These are phyloP conservation scores for Laburnicola sp. DNA, from an alignment of 2,329 filamentous ascomycete genomes.

Conservation along the genomic window DNA sequence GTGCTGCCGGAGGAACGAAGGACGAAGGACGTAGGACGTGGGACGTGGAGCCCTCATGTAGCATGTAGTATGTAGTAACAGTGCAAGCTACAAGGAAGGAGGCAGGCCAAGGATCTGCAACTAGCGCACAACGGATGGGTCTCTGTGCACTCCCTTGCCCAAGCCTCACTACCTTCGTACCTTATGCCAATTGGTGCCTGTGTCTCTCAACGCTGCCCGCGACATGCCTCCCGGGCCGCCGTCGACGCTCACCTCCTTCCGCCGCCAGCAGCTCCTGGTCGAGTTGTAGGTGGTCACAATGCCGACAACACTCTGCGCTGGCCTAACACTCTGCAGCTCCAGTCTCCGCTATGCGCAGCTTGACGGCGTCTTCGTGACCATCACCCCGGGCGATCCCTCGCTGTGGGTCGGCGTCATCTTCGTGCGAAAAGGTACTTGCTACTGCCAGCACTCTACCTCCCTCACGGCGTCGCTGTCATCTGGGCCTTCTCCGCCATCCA, in stretches of 20 bases:
- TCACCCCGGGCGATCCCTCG: constrained; percentile 77
- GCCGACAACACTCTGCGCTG: constrained; percentile 18
- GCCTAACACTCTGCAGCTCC: constrained; percentile 58
- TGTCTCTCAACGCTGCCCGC: constrained; percentile 6
- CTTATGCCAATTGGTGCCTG: constrained; percentile 5
- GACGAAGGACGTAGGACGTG: constrained; percentile 33
- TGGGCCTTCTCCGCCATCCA: neutral
- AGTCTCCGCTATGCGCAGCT: constrained; percentile 81
- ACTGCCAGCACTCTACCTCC: constrained; percentile 6
- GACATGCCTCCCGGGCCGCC: constrained; percentile 30
- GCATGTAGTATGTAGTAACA: constrained; percentile 40
- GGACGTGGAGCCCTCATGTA: constrained; percentile 40
- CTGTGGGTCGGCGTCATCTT: constrained; percentile 93
- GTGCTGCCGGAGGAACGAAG: no score
- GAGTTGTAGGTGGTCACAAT: constrained; percentile 68
- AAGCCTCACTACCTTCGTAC: constrained; percentile 11
- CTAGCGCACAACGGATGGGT: constrained; percentile 5
- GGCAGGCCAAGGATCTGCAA: constrained; percentile 24
- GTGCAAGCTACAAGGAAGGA: no score
- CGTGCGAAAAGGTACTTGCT: constrained; percentile 73
- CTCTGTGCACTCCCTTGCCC: neutral
- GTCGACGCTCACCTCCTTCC: constrained; percentile 53
- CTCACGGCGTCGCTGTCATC: neutral
- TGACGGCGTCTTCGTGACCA: constrained; percentile 81
- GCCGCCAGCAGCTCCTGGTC: constrained; percentile 74